These are phyloP conservation scores for Didymella glomerata DNA, from an alignment of 2,329 filamentous ascomycete species.

Conservation along the genomic window DNA sequence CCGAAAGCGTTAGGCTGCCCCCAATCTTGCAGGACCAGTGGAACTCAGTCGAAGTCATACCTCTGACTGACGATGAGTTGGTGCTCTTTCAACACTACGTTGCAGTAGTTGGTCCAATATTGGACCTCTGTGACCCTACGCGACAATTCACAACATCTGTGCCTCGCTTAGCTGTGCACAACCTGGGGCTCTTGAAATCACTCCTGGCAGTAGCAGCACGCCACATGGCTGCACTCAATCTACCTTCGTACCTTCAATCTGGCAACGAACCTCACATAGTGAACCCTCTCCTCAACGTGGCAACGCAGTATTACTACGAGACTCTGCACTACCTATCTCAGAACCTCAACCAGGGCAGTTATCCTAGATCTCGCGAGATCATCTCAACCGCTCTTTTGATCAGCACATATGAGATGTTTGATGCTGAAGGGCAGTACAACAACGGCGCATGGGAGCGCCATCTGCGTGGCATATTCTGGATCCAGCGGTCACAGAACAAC, in stretches of 20 bases:
- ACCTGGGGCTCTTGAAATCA: constrained; percentile 66
- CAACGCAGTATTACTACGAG: constrained; percentile 67
- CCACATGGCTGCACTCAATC: constrained; percentile 57
- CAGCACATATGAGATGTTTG: constrained; percentile 73
- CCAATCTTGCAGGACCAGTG: constrained; percentile 35
- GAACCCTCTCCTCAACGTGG: constrained; percentile 49
- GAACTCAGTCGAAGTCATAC: constrained; percentile 35
- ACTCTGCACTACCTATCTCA: constrained; percentile 69
- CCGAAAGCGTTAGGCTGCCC: constrained; percentile 12
- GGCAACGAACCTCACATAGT: constrained; percentile 25
- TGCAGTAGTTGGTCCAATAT: constrained; percentile 48
- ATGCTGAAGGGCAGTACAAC: constrained; percentile 57
- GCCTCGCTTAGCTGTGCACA: constrained; percentile 56
- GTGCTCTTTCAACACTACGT: constrained; percentile 54
- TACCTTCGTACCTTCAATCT: constrained; percentile 20
- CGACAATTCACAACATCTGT: constrained; percentile 50
- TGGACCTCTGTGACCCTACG: constrained; percentile 57
- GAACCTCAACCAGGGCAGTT: constrained; percentile 66
- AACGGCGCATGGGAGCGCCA: constrained; percentile 67
- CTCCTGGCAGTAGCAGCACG: constrained; percentile 65
- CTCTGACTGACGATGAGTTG: constrained; percentile 49
- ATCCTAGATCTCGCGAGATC: constrained; percentile 66
- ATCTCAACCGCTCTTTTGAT: constrained; percentile 68
- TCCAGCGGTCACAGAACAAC: constrained; percentile 68
- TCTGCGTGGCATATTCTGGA: constrained; percentile 72